Percentiles rank a stretch among this genome's conserved stretches.
These are phyloP conservation scores for Sherardia arvensis DNA, from an alignment of 257 asterid genomes.

Conservation along the genomic window DNA sequence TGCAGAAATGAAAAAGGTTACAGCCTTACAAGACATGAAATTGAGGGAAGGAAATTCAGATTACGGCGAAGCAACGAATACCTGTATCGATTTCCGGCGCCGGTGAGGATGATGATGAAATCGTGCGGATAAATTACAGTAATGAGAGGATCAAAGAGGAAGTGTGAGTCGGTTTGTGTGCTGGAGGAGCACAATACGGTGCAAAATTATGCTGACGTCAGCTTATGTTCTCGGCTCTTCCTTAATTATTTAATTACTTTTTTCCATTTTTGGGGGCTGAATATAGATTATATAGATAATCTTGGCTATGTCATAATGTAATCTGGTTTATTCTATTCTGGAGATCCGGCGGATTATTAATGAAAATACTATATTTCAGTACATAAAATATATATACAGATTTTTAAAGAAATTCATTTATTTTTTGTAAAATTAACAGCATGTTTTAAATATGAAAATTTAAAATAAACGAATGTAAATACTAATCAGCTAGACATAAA, in stretches of 20 bases:
- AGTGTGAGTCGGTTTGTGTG: conserved; percentile 10
- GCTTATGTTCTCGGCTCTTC: not conserved
- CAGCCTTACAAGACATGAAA: not conserved
- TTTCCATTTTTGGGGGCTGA: not conserved
- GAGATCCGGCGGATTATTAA: not conserved
- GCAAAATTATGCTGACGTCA: conserved; percentile 4
- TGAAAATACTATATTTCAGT: no score
- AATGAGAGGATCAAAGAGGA: not conserved
- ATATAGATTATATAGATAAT: no score
- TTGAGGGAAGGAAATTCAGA: not conserved
- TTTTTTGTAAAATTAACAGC: no score
- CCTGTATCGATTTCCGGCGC: conserved; percentile 2
- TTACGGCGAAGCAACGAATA: not conserved
- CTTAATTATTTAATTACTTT: not conserved
- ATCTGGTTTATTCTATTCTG: not conserved
- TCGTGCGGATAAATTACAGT: not conserved
- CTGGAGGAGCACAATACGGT: not conserved
- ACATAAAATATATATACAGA: no score
- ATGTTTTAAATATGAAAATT: no score
- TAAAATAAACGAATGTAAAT: no score
- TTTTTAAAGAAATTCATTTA: no score
- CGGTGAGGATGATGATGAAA: not conserved
- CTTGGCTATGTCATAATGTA: not conserved
- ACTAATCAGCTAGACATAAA: no score
- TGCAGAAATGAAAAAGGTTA: not conserved